A percentile compares a stretch with the other conserved stretches of the same genome.
phyloP scores from a whole-genome alignment of 202 grass and related monocot species.

The Elaeis oleifera region DNA sequence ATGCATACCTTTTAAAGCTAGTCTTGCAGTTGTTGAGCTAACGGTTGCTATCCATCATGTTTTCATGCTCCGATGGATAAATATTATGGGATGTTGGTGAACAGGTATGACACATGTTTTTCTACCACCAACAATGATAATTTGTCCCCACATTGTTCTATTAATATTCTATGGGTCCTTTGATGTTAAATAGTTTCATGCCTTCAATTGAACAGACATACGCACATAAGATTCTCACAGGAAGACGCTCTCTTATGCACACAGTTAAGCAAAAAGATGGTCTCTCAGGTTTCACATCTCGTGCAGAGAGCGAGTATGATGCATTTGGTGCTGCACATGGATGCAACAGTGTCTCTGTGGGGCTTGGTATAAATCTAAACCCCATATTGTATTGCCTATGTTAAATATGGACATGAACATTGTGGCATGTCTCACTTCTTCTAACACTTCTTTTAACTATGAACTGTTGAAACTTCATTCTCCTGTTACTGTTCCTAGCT shows the following conservation, averaged over 20 bases:
- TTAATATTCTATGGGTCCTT: neutral
- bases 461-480: too few species aligned
- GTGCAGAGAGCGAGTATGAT: constrained; percentile 64
- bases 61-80: constrained; percentile 63
- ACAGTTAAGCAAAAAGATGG: constrained; percentile 56
- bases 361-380: constrained; percentile 39
- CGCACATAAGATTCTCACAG: constrained; percentile 80
- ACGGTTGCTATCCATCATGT: constrained; percentile 63
- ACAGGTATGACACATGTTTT: constrained; percentile 22
- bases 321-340: constrained; percentile 70
- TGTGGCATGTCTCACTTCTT: too few species aligned
- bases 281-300: constrained; percentile 67
- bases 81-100: constrained; percentile 80
- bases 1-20: constrained; percentile 20
- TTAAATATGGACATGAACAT: too few species aligned
- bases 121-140: neutral
- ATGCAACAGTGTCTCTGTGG: constrained; percentile 71
- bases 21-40: constrained; percentile 47
- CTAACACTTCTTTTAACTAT: too few species aligned
- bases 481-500: too few species aligned
- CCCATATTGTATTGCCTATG: neutral
- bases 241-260: constrained; percentile 51
- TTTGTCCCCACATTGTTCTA: neutral
- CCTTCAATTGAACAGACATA: constrained; percentile 40
- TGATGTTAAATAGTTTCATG: constrained; percentile 15